Base-by-base conservation (phyloP, 768 basidiomycete genomes). In the Amanita fuliginea region DNA sequence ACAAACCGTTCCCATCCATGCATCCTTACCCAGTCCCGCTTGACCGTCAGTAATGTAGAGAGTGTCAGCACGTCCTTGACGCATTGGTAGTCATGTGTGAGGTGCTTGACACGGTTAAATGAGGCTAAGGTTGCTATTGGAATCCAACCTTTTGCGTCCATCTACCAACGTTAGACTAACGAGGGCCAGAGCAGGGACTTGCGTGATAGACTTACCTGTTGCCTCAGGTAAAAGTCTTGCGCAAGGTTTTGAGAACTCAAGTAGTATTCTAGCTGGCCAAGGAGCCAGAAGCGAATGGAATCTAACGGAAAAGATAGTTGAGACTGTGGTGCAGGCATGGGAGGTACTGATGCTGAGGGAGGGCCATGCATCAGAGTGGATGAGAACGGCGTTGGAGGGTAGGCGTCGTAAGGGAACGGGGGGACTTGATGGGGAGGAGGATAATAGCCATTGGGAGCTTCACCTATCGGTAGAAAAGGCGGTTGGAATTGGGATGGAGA, bases 181-280 rank as follows among this genome's bases (percentile, higher is more conserved):
- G 21, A 41, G 9, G 54, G 42, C 48, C 21, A 14, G 42, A 6
- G 4, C 26, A 40, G 48, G 21, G 19, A 48, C 21, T 55, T 53
- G 42, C 43, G 33, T 14, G 16, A 55, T 42, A 42, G 13, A 71
- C 82, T 60, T 57, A 88, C 91, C 68, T 78, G 72, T 65, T 81
- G 75, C 46, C 90, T 75, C 32, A 97, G 70, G 67, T 76, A 95
- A 55, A 86, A 74, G 62, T 97, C 93, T 60, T 81, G 78, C n/a
- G 77, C 85, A 68, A 97, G 73, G 61, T 95, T 96, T 61, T 96
- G 83, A 49, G 83, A 72, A 56, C 90, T 89, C 56, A 97, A 72
- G 67, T 95, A 97, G 64, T 91, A 96, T 65, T 95, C 94, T 46
- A 95, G 66, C 64, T 95, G 86, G 1, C 79, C 83, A 39, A 95